Conservation (phyloP, 208 protist species). For the Trypanosoma boissoni region DNA sequence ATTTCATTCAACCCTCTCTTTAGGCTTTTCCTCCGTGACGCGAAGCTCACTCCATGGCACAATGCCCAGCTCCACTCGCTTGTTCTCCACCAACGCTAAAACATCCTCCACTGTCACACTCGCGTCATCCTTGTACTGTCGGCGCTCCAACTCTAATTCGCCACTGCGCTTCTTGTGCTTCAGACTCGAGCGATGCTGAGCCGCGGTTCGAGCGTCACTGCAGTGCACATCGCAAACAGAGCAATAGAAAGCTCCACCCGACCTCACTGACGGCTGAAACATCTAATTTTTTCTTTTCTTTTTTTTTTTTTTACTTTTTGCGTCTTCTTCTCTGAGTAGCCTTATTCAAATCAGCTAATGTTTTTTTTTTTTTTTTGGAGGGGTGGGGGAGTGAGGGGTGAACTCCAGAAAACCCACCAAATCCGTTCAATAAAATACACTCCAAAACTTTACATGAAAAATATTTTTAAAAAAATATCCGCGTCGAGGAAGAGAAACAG, state of each 20-base stretch:
- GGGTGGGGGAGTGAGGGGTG: neutral
- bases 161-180: slow-evolving; percentile 74
- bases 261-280: slow-evolving; percentile 4
- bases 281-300: neutral
- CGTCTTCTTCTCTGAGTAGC: neutral
- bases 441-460: too few species aligned
- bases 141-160: slow-evolving; percentile 48
- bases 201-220: slow-evolving; percentile 50
- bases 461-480: too few species aligned
- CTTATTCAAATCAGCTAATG: neutral
- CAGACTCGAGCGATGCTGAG: slow-evolving; percentile 50
- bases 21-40: slow-evolving; percentile 7
- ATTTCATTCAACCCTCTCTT: neutral
- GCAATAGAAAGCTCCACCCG: slow-evolving; percentile 56
- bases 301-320: neutral
- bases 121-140: slow-evolving; percentile 60
- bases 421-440: too few species aligned
- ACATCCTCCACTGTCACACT: slow-evolving; percentile 72
- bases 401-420: too few species aligned
- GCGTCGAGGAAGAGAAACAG: too few species aligned
- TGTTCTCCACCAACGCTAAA: slow-evolving; percentile 60
- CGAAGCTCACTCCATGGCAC: slow-evolving; percentile 47
- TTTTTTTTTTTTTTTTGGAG: neutral
- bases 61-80: slow-evolving; percentile 47
- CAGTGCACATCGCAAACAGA: slow-evolving; percentile 60